phyloP scores from a whole-genome alignment of 306 rosid species.

The Prunus mongolica region DNA sequence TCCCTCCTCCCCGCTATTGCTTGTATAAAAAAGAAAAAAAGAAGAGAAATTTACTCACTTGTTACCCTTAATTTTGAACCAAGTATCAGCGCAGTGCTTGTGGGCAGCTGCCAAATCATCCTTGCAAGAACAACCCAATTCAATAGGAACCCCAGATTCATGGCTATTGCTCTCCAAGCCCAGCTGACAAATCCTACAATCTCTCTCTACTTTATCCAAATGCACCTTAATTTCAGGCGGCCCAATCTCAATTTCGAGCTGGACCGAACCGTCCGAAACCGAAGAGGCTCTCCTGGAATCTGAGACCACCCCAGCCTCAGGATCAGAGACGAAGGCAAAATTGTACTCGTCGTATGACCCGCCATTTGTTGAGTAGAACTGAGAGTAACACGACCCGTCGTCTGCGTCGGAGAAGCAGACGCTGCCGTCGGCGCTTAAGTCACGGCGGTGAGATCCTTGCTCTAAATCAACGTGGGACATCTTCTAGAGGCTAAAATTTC shows the following conservation, averaged over 20 bases:
- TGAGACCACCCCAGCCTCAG: conserved; percentile 45
- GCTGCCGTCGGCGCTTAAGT: conserved; percentile 55
- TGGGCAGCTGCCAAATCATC: conserved; percentile 92
- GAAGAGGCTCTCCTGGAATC: conserved; percentile 66
- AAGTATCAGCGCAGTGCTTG: conserved; percentile 85
- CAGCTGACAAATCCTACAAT: conserved; percentile 95
- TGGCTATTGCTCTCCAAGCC: conserved; percentile 93
- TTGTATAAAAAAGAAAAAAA: not conserved
- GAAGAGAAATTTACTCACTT: conserved; percentile 52
- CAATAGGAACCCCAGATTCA: conserved; percentile 80
- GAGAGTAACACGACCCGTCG: conserved; percentile 80
- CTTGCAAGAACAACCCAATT: conserved; percentile 94
- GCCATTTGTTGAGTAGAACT: conserved; percentile 79
- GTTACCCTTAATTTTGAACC: conserved; percentile 96
- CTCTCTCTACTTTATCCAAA: conserved; percentile 73
- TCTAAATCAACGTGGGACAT: conserved; percentile 74
- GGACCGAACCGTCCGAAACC: conserved; percentile 63
- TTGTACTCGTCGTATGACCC: conserved; percentile 82
- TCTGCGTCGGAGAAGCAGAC: conserved; percentile 82
- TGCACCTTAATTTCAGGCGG: conserved; percentile 74
- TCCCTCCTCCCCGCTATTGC: too few relatives aligned
- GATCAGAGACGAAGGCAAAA: conserved; percentile 53
- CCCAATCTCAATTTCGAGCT: conserved; percentile 54
- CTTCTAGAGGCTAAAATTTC: conserved; percentile 34
- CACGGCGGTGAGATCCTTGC: conserved; percentile 48